phyloP scores from a whole-genome alignment of 2,329 filamentous ascomycete genomes.

The Pseudogymnoascus sp. region DNA sequence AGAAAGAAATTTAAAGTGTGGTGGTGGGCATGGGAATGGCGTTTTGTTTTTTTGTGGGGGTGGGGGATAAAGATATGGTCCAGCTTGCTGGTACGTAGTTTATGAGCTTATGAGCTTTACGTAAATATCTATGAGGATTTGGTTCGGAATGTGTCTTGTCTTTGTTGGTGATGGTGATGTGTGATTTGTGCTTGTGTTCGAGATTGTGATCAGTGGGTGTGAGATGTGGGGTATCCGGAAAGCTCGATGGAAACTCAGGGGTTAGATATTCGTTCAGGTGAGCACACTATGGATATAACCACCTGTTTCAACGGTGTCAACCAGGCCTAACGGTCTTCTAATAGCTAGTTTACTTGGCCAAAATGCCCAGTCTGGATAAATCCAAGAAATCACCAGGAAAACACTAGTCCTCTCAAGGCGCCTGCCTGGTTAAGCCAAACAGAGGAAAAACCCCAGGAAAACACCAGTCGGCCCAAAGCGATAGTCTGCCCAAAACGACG shows the following conservation, averaged over 20 bases:
- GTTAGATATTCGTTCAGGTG: neutral
- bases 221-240: neutral
- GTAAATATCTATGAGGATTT: slow-evolving; percentile 10
- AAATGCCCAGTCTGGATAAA: neutral
- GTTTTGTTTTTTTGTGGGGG: neutral
- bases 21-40: slow-evolving; percentile 1
- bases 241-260: neutral
- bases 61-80: slow-evolving; percentile 11
- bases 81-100: slow-evolving; percentile 11
- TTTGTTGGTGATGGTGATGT: neutral
- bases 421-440: no score
- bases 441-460: no score
- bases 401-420: neutral
- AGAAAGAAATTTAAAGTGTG: neutral
- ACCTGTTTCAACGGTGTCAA: neutral
- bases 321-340: neutral
- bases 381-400: neutral
- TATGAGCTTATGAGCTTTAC: slow-evolving; percentile 10
- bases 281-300: neutral
- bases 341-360: neutral
- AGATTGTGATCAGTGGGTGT: neutral
- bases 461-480: neutral
- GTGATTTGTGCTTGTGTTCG: neutral
- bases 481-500: neutral
- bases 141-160: neutral